A percentile compares a stretch with the other conserved stretches of the same genome.
Evolutionary conservation across 805 yeast genomes (phyloP).

Genomic region (Sungouiozyma ichnusensis): DNA sequence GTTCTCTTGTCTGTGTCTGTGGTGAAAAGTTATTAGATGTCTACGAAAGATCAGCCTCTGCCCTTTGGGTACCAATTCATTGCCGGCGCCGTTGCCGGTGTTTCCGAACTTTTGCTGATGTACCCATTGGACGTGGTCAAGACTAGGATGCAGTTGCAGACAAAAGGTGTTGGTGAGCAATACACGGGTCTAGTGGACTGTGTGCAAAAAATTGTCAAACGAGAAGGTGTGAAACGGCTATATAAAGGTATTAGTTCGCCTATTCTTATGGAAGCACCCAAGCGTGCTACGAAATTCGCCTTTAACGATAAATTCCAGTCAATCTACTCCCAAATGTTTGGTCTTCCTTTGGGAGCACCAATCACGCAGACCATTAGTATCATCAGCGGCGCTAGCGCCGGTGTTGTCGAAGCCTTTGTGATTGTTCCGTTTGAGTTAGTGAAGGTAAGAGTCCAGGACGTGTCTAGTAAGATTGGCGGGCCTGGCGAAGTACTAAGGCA

Average conservation of each 20-base stretch:
- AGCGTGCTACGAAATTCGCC: conserved; percentile 96
- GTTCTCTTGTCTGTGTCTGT: too few relatives aligned
- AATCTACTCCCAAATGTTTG: conserved; percentile 63
- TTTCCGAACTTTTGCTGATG: conserved; percentile 90
- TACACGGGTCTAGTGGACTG: conserved; percentile 82
- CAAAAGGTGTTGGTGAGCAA: conserved; percentile 22
- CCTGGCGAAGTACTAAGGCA: conserved; percentile 72
- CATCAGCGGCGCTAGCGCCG: conserved; percentile 95
- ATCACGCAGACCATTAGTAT: conserved; percentile 79
- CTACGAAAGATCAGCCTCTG: conserved; percentile 31
- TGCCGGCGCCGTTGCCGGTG: conserved; percentile 94
- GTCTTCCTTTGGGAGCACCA: conserved; percentile 34
- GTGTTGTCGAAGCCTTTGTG: conserved; percentile 92
- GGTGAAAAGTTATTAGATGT: too few relatives aligned
- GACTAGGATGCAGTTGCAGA: conserved; percentile 85
- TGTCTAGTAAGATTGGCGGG: conserved; percentile 52
- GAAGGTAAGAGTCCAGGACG: conserved; percentile 91
- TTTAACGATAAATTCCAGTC: conserved; percentile 96
- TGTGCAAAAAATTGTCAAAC: conserved; percentile 66
- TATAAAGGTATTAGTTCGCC: conserved; percentile 96
- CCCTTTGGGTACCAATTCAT: conserved; percentile 88
- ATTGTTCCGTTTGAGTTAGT: conserved; percentile 97
- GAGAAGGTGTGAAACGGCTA: conserved; percentile 74
- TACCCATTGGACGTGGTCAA: conserved; percentile 95
- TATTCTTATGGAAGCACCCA: conserved; percentile 97